phyloP scores from a whole-genome alignment of 2,329 filamentous ascomycete genomes.

The Pleoardoris graminearum region DNA sequence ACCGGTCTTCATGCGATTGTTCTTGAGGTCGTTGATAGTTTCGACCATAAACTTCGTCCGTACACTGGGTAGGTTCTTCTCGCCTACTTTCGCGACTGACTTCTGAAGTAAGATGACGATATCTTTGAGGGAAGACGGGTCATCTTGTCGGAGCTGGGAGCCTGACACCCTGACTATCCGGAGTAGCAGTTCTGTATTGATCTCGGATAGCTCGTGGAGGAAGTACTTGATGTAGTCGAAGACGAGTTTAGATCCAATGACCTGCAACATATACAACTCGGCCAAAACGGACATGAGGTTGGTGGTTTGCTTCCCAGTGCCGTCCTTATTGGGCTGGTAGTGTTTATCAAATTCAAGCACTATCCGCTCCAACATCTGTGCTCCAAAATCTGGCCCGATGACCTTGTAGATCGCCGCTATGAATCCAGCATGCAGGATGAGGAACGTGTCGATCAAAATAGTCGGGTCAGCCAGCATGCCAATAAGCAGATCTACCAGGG shows the following conservation, averaged over 20 bases:
- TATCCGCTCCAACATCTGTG: slow-evolving; percentile 77
- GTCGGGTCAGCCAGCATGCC: slow-evolving; percentile 79
- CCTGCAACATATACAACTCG: slow-evolving; percentile 89
- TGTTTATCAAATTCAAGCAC: slow-evolving; percentile 74
- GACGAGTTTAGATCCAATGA: slow-evolving; percentile 78
- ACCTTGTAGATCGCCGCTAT: slow-evolving; percentile 85
- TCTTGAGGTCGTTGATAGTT: slow-evolving; percentile 90
- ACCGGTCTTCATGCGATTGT: slow-evolving; percentile 83
- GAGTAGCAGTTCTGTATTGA: slow-evolving; percentile 85
- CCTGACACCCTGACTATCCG: slow-evolving; percentile 80
- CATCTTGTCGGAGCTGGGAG: slow-evolving; percentile 81
- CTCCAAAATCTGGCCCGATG: slow-evolving; percentile 85
- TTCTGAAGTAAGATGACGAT: slow-evolving; percentile 80
- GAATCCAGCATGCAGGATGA: slow-evolving; percentile 89
- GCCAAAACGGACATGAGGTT: slow-evolving; percentile 84
- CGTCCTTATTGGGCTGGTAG: slow-evolving; percentile 54
- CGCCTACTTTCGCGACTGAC: slow-evolving; percentile 67
- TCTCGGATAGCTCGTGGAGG: slow-evolving; percentile 73
- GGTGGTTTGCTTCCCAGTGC: slow-evolving; percentile 60
- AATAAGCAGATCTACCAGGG: slow-evolving; percentile 75
- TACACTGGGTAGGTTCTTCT: slow-evolving; percentile 74
- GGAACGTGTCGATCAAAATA: slow-evolving; percentile 80
- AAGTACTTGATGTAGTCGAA: slow-evolving; percentile 90
- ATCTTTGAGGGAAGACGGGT: slow-evolving; percentile 84
- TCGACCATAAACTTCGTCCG: slow-evolving; percentile 98